Conservation (phyloP, 1,139 yeast genomes). For the Saccharomyces hybrid region DNA sequence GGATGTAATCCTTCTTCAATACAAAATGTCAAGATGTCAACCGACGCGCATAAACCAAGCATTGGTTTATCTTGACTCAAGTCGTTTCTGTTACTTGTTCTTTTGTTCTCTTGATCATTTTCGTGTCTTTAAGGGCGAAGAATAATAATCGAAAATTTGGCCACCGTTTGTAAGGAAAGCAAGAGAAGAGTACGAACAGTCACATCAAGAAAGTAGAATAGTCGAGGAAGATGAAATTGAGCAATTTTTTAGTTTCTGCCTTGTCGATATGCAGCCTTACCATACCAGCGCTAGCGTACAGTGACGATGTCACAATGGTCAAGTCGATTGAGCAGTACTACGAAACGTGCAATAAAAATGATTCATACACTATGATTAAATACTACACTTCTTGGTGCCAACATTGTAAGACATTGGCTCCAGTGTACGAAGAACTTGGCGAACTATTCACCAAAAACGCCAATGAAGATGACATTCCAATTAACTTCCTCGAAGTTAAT, state of each 20-base stretch:
- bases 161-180: too few species aligned
- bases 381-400: constrained; percentile 61
- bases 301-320: constrained; percentile 3
- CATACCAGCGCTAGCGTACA: background rate
- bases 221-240: background rate
- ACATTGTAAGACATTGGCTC: constrained; percentile 64
- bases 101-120: background rate
- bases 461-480: constrained; percentile 7
- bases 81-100: too few species aligned
- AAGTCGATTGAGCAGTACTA: constrained; percentile 23
- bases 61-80: too few species aligned
- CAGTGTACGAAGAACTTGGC: constrained; percentile 37
- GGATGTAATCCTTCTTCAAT: too few species aligned
- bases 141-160: background rate
- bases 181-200: too few species aligned
- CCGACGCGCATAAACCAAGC: too few species aligned
- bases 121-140: background rate
- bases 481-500: constrained; percentile 27
- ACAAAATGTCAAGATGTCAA: too few species aligned
- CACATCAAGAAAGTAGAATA: background rate
- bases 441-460: constrained; percentile 6
- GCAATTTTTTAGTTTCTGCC: background rate
- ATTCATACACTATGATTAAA: constrained; percentile 34
- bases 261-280: background rate
- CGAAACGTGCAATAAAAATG: constrained; percentile 19